These are phyloP conservation scores for Kernera saxatilis DNA, from an alignment of 345 rosid species.

Conservation along the genomic window DNA sequence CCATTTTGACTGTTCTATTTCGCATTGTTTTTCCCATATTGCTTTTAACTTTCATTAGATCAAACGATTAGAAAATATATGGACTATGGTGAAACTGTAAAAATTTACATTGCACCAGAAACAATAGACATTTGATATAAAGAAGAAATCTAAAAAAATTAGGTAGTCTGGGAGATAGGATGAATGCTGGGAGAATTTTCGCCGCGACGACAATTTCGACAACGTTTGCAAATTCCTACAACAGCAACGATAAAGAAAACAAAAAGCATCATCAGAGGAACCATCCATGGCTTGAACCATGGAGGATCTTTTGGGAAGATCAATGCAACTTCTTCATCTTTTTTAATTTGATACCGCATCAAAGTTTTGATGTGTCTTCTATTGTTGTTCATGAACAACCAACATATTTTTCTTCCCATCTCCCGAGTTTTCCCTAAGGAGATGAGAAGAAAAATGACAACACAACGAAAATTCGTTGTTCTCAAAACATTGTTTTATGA, in stretches of 20 bases:
- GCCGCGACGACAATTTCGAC: slow-evolving; percentile 21
- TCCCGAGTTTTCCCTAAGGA: background rate
- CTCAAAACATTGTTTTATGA: background rate
- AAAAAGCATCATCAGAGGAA: slow-evolving; percentile 5
- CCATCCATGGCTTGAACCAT: slow-evolving; percentile 30
- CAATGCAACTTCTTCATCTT: slow-evolving; percentile 24
- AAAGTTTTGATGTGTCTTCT: background rate
- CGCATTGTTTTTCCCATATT: background rate
- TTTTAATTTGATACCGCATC: background rate
- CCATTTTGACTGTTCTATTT: background rate
- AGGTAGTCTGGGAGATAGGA: slow-evolving; percentile 7
- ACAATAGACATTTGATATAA: background rate
- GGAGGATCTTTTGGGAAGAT: slow-evolving; percentile 25
- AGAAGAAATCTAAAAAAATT: background rate
- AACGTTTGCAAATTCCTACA: slow-evolving; percentile 5
- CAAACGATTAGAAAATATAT: background rate
- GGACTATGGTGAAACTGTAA: slow-evolving; percentile 2
- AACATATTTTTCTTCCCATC: slow-evolving; percentile 7
- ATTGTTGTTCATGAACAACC: background rate
- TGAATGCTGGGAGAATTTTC: slow-evolving; percentile 32
- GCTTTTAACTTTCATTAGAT: background rate
- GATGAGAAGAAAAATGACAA: slow-evolving; percentile 17
- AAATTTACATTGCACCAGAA: background rate
- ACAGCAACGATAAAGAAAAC: background rate
- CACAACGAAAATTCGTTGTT: background rate